Evolutionary conservation across 371 early-diverging fungal species (phyloP).

Genomic region (Syncephalastrum sp.): DNA sequence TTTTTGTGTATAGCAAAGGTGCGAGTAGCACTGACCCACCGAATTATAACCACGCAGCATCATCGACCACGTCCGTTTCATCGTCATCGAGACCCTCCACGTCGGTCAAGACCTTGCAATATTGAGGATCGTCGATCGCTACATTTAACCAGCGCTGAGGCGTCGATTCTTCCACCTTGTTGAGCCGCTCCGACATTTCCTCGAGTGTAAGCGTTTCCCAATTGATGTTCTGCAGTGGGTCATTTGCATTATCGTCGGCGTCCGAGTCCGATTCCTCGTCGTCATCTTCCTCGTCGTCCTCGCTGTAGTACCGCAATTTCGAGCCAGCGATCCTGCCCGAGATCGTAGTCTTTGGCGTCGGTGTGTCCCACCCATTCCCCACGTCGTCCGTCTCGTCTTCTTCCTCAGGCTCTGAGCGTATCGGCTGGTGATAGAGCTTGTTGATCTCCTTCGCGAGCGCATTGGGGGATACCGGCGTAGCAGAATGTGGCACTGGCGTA

Average conservation of each 20-base stretch:
- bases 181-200: conserved; percentile 33
- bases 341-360: background rate
- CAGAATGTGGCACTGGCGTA: background rate
- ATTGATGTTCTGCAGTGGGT: conserved; percentile 38
- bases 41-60: no score
- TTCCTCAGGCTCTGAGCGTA: background rate
- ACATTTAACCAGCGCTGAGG: conserved; percentile 36
- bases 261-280: conserved; percentile 9
- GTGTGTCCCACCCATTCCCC: conserved; percentile 36
- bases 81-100: conserved; percentile 1
- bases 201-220: conserved; percentile 39
- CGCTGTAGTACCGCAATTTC: background rate
- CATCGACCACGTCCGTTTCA: background rate
- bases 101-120: conserved; percentile 32
- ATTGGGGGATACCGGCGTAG: background rate
- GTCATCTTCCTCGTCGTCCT: conserved; percentile 26
- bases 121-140: conserved; percentile 33
- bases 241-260: background rate
- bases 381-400: background rate
- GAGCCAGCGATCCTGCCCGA: background rate
- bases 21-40: no score
- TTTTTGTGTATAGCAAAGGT: no score
- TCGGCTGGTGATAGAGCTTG: conserved; percentile 4
- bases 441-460: conserved; percentile 9
- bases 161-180: conserved; percentile 33